Evolutionary conservation across 495 filamentous ascomycete genomes (phyloP), one percentile per base, ranked within the genome.

Genomic region (Ramalina intermedia): DNA sequence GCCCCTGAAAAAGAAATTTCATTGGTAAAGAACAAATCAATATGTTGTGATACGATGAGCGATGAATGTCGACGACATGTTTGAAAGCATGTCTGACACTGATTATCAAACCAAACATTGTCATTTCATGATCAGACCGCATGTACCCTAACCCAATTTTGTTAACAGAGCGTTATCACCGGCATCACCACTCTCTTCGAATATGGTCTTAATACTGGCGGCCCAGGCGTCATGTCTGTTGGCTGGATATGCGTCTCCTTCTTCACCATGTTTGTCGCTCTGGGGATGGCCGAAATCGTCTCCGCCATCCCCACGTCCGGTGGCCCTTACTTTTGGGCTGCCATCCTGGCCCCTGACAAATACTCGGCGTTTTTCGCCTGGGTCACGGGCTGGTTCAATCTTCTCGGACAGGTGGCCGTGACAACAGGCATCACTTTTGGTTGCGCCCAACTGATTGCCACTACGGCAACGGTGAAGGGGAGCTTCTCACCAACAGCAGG

Each of bases 351-450:
- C 6, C 73, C 78, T 1, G 63, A 67, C 6, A 58, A 65, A 6
- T 68, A 71, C 60, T 68, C 72, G 1, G 74, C 79, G 6, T 80
- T 82, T 55, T 68, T 71, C 6, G 72, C 74, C 23, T 82, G 79
- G 79, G 66, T 80, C 37, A 82, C 79, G 2, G 79, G 79, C 12
- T 81, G 78, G 78, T 75, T 71, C 58, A 79, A 76, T 43, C 51
- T 79, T 12, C 69, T 78, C 6, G 75, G 75, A 11, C 74, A 80
- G 54, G 73, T 81, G 27, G 79, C 79, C 26, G 79, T 83, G 11
- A 83, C 79, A 2, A 80, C 79, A 0, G 78, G 78, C 39, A 83
- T 83, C 53, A 71, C 75, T 17, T 83, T 82, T 51, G 79, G 79
- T n/a, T 66, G 70, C 39, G 79, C 79, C 7, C 68, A 67, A 12